A percentile compares a stretch with the other conserved stretches of the same genome.
Conservation (phyloP, 192 early-diverging fungal genomes). For the Haplosporangium gracile region DNA sequence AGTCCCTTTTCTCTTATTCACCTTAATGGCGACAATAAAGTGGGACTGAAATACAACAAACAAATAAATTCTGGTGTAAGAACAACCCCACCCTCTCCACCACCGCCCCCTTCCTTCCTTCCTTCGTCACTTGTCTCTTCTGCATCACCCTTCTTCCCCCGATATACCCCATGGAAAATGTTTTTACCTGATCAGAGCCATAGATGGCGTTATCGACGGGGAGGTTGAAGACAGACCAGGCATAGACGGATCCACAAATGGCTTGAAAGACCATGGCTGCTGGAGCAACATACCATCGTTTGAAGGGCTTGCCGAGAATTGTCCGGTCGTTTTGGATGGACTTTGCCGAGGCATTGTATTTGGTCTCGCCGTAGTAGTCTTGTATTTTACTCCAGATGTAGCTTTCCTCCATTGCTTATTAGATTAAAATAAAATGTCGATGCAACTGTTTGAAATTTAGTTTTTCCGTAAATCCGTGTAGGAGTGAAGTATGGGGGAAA, state of each 20-base stretch:
- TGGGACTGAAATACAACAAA: background rate
- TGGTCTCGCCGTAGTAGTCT: conserved; percentile 55
- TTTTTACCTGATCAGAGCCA: conserved; percentile 45
- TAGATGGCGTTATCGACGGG: conserved; percentile 65
- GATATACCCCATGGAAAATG: background rate
- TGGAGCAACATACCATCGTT: conserved; percentile 70
- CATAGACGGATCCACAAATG: conserved; percentile 77
- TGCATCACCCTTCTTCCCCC: background rate
- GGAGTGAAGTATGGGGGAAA: background rate
- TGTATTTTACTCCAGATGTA: conserved; percentile 41
- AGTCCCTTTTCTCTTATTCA: background rate
- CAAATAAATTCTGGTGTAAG: background rate
- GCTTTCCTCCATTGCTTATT: conserved; percentile 43
- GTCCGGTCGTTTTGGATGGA: conserved; percentile 47
- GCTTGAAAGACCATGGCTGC: conserved; percentile 73
- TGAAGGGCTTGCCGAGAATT: conserved; percentile 58
- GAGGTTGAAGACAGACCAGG: conserved; percentile 75
- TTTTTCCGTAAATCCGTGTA: background rate
- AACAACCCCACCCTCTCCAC: background rate
- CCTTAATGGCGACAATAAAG: background rate
- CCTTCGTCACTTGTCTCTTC: background rate
- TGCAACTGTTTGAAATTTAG: too few species aligned
- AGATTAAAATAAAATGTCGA: background rate
- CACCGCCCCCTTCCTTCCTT: background rate
- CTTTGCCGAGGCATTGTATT: conserved; percentile 39